Evolutionary conservation across 225 moss, liverwort and hornwort genomes (phyloP), one percentile per base, ranked within the genome.

Genomic region (Bryum argenteum): DNA sequence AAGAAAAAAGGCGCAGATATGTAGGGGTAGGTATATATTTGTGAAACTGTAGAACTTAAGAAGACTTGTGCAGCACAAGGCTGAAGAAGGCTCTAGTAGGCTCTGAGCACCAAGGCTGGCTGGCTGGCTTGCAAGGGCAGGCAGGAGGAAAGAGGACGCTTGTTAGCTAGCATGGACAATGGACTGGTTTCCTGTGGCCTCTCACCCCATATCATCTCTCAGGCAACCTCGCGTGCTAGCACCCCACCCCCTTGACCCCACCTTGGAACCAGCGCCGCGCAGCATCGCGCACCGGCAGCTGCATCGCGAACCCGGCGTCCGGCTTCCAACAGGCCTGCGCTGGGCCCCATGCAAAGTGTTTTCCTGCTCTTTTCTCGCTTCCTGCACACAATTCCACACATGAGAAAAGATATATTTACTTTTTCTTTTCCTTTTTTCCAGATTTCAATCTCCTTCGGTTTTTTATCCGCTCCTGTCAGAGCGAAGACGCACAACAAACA

Each of bases 161-260:
- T 47, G 50, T 20, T 62, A 19, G 11, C 33, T 33, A 33, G 33
- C 33, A 14, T 54, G 70, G 53, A 79, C 48, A 48, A 68, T 79
- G 76, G 83, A 79, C 78, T 71, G 44, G 53, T 75, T 82, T 82
- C 60, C 63, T 71, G 26, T 66, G 58, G 63, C 75, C 47, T 38
- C 44, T 58, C 63, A 71, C 41, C 40, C 70, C 45, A 78, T 78
- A 65, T 70, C 60, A 82, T 38, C 71, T 58, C 56, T 28, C 64
- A 44, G 33, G 64, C 65, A 47, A 57, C 54, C 55, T 47, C 48
- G 17, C 15, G 48, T 33, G 48, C 17, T 48, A 15, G 48, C 48
- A 13, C 3, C 45, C 20, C 72, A 37, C 41, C 9, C 42, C 5
- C 20, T 11, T 0, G 74, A 78, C 41, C 78, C 75, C 74, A 71